A percentile compares a stretch with the other conserved stretches of the same genome.
Conservation (phyloP, 2,329 filamentous ascomycete genomes). For the Ophiostoma sp. region DNA sequence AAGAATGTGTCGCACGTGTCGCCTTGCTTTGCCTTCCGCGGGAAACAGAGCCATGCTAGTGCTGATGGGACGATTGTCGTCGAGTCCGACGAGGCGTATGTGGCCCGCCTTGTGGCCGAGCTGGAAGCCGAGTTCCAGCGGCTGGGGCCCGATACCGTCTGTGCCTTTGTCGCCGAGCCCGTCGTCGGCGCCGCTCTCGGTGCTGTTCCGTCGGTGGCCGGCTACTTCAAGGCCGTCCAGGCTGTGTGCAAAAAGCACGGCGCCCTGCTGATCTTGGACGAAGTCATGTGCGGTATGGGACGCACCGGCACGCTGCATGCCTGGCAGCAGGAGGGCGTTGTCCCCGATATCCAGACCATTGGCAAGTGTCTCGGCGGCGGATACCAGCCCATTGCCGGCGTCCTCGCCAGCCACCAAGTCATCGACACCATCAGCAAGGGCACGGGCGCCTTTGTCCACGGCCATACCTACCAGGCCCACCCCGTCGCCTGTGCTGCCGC, state of each 20-base stretch:
- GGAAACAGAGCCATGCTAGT: slow-evolving; percentile 29
- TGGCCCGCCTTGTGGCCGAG: slow-evolving; percentile 55
- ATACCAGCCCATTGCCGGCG: slow-evolving; percentile 54
- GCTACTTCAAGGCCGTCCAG: slow-evolving; percentile 47
- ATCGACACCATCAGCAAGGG: slow-evolving; percentile 43
- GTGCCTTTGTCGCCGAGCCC: slow-evolving; percentile 68
- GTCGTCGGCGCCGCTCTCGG: slow-evolving; percentile 61
- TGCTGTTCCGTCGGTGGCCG: slow-evolving; percentile 45
- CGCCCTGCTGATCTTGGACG: slow-evolving; percentile 52
- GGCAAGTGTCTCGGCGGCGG: slow-evolving; percentile 60
- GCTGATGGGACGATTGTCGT: slow-evolving; percentile 22
- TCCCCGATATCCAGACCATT: slow-evolving; percentile 57
- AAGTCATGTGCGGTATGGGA: slow-evolving; percentile 66
- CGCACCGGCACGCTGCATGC: slow-evolving; percentile 57
- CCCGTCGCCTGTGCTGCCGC: slow-evolving; percentile 39
- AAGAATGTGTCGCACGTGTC: slow-evolving; percentile 56
- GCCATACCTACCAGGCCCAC: slow-evolving; percentile 51
- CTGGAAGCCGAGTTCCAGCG: slow-evolving; percentile 62
- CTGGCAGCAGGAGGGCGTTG: slow-evolving; percentile 56
- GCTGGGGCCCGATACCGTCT: slow-evolving; percentile 60
- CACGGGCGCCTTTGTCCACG: slow-evolving; percentile 49
- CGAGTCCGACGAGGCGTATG: slow-evolving; percentile 56
- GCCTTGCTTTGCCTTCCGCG: slow-evolving; percentile 62
- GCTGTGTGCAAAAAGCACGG: slow-evolving; percentile 51
- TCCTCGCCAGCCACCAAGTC: slow-evolving; percentile 49